phyloP scores from a whole-genome alignment of 75 land plant species.

The Larix kaempferi region DNA sequence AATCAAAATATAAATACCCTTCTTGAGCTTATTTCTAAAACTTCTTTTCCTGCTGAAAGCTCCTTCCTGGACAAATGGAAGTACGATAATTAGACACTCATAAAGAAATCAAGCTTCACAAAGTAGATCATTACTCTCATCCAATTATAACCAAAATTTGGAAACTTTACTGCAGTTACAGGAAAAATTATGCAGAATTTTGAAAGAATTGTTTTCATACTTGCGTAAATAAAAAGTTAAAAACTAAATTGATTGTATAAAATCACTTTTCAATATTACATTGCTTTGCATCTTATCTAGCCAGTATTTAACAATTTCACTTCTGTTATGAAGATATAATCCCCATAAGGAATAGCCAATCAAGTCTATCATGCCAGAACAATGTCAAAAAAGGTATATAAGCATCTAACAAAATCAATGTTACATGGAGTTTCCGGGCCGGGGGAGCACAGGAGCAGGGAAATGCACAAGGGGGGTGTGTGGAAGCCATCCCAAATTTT shows the following conservation, averaged over 20 bases:
- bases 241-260: not conserved
- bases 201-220: not conserved
- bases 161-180: not conserved
- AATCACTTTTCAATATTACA: no score
- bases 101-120: slow-evolving; percentile 2
- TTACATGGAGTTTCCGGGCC: not conserved
- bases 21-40: slow-evolving; percentile 83
- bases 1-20: slow-evolving; percentile 31
- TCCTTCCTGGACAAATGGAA: slow-evolving; percentile 52
- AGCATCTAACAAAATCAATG: not conserved
- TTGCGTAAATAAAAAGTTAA: not conserved
- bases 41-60: slow-evolving; percentile 96
- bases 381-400: not conserved
- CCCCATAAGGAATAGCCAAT: not conserved
- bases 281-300: not conserved
- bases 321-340: not conserved
- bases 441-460: no score
- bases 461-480: no score
- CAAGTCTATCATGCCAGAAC: not conserved
- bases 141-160: not conserved
- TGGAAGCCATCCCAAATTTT: no score
- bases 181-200: no score
- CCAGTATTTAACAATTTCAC: not conserved
- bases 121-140: not conserved
- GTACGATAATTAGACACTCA: not conserved